A percentile compares a stretch with the other conserved stretches of the same genome.
Conservation (phyloP, 2,329 filamentous ascomycete species). For the Beauveria sp. region DNA sequence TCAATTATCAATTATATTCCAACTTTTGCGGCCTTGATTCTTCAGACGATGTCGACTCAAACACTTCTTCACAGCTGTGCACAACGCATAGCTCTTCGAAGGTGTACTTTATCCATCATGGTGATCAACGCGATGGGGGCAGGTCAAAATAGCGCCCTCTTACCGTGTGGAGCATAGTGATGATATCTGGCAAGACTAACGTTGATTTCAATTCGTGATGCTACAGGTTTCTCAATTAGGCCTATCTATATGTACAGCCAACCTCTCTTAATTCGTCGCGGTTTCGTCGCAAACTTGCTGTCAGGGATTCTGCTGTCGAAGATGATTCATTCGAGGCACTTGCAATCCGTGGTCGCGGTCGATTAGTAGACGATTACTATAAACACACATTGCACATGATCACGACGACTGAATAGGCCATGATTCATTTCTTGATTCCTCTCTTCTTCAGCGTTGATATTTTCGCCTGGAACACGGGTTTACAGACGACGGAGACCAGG, state of each 20-base stretch:
- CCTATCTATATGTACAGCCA: neutral
- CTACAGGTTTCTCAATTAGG: neutral
- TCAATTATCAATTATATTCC: neutral
- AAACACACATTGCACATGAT: neutral
- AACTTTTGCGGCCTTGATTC: neutral
- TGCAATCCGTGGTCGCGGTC: neutral
- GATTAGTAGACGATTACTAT: neutral
- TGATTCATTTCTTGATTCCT: neutral
- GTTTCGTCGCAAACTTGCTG: neutral
- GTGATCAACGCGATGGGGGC: neutral
- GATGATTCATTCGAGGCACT: neutral
- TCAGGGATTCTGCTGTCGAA: neutral
- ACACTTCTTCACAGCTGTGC: slow-evolving; percentile 3
- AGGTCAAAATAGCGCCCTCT: neutral
- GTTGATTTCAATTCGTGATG: neutral
- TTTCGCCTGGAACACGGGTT: neutral
- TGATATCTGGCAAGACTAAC: neutral
- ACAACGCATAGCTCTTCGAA: neutral
- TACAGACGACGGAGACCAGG: neutral
- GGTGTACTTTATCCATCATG: neutral
- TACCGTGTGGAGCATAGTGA: neutral
- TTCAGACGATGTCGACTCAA: slow-evolving; percentile 6
- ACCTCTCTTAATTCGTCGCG: neutral
- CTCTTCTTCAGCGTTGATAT: neutral
- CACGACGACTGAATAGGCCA: neutral